A percentile compares a stretch with the other conserved stretches of the same genome.
These are phyloP conservation scores for Ascochyta viciae-villosae DNA, from an alignment of 2,329 filamentous ascomycete species.

Conservation along the genomic window DNA sequence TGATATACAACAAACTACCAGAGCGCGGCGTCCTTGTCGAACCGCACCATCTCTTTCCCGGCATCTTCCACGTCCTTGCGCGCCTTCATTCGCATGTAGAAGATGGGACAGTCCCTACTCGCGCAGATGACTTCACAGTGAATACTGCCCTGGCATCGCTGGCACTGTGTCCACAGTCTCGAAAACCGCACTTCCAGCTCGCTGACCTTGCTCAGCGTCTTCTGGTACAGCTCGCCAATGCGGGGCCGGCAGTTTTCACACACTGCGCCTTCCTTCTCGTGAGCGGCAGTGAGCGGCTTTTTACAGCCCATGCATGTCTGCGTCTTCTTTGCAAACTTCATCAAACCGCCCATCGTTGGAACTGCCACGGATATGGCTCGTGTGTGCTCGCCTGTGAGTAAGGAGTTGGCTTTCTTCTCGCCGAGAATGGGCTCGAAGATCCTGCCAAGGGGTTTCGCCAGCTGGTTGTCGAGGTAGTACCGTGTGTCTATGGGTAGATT, in stretches of 20 bases:
- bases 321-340: slow-evolving; percentile 99
- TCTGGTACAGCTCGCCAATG: slow-evolving; percentile 91
- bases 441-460: slow-evolving; percentile 89
- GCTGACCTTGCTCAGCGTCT: slow-evolving; percentile 84
- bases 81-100: slow-evolving; percentile 99
- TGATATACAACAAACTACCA: slow-evolving; percentile 53
- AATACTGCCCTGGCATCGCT: slow-evolving; percentile 96
- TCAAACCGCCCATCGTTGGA: slow-evolving; percentile 88
- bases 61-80: slow-evolving; percentile 98
- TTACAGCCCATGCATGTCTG: slow-evolving; percentile 99
- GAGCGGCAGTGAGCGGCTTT: slow-evolving; percentile 83
- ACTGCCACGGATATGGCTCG: slow-evolving; percentile 92
- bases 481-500: slow-evolving; percentile 98
- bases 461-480: slow-evolving; percentile 98
- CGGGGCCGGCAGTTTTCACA: slow-evolving; percentile 85
- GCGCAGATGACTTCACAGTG: slow-evolving; percentile 98
- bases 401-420: slow-evolving; percentile 84
- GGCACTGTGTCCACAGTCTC: slow-evolving; percentile 96
- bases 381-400: slow-evolving; percentile 92
- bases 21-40: slow-evolving; percentile 83
- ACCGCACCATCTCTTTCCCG: slow-evolving; percentile 86
- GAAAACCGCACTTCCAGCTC: slow-evolving; percentile 94
- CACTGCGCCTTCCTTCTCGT: slow-evolving; percentile 84
- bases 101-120: slow-evolving; percentile 95
- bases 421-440: slow-evolving; percentile 99